phyloP scores from a whole-genome alignment of 495 filamentous ascomycete species.

The Cercophora scortea region DNA sequence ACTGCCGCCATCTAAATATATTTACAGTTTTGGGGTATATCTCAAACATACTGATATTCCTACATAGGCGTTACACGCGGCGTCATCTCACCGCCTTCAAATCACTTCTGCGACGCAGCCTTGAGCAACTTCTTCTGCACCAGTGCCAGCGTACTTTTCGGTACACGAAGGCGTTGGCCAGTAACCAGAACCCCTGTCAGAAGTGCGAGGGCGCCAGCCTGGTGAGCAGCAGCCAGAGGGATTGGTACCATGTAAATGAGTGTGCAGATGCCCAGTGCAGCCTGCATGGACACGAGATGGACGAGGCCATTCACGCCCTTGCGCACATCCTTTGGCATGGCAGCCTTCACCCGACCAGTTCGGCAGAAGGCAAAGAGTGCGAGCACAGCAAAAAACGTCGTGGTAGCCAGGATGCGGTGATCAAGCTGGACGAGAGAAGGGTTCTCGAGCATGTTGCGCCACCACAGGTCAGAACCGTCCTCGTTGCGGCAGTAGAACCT shows the following conservation, averaged over 20 bases:
- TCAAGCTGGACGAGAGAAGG: slow-evolving; percentile 90
- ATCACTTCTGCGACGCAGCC: background rate
- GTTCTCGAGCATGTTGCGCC: slow-evolving; percentile 96
- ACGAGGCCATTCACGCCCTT: slow-evolving; percentile 74
- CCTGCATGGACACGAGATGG: slow-evolving; percentile 76
- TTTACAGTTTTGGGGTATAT: background rate
- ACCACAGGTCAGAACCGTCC: slow-evolving; percentile 75
- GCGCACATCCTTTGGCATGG: slow-evolving; percentile 55
- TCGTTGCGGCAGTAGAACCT: slow-evolving; percentile 74
- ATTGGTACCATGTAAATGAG: slow-evolving; percentile 88
- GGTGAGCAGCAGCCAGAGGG: slow-evolving; percentile 81
- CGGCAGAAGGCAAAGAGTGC: slow-evolving; percentile 70
- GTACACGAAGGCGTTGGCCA: slow-evolving; percentile 49
- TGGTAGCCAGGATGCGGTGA: slow-evolving; percentile 84
- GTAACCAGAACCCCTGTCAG: slow-evolving; percentile 74
- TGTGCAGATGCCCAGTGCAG: slow-evolving; percentile 77
- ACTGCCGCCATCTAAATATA: background rate
- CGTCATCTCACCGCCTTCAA: no score
- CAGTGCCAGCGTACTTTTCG: slow-evolving; percentile 37
- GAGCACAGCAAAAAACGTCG: slow-evolving; percentile 76
- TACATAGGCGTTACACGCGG: background rate
- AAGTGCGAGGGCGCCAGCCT: slow-evolving; percentile 82
- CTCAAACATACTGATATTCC: background rate
- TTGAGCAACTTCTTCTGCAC: slow-evolving; percentile 24
- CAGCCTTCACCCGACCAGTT: slow-evolving; percentile 51